Evolutionary conservation across 2,329 filamentous ascomycete species (phyloP).

Genomic region (Gyromitra esculenta): DNA sequence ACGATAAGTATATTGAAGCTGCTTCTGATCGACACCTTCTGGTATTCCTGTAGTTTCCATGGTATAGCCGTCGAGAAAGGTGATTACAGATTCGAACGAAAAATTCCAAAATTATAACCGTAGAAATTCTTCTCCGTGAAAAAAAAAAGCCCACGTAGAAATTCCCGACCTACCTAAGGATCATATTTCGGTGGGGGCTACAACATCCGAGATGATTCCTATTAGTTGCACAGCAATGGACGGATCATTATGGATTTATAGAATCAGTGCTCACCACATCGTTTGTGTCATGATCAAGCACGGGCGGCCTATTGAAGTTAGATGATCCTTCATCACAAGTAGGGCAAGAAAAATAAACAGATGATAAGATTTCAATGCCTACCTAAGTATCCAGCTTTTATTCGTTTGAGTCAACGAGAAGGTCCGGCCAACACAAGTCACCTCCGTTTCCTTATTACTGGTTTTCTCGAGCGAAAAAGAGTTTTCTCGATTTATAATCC

Average conservation of each 20-base stretch:
- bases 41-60: too few species aligned
- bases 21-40: too few species aligned
- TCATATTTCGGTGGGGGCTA: neutral
- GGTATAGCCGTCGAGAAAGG: too few species aligned
- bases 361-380: neutral
- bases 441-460: neutral
- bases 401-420: neutral
- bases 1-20: too few species aligned
- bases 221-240: neutral
- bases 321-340: neutral
- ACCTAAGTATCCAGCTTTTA: conserved; percentile 14
- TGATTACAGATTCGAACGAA: too few species aligned
- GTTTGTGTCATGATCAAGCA: neutral
- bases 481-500: neutral
- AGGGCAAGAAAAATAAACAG: neutral
- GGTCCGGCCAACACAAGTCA: neutral
- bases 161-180: neutral
- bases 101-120: too few species aligned
- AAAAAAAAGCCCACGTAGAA: neutral
- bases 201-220: neutral
- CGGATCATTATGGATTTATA: neutral
- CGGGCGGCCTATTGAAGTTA: neutral
- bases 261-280: neutral
- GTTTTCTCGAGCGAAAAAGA: neutral
- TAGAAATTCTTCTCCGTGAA: too few species aligned